Evolutionary conservation across 2,329 filamentous ascomycete genomes (phyloP), one percentile per base, ranked within the genome.

Genomic region (Colletotrichum lini): DNA sequence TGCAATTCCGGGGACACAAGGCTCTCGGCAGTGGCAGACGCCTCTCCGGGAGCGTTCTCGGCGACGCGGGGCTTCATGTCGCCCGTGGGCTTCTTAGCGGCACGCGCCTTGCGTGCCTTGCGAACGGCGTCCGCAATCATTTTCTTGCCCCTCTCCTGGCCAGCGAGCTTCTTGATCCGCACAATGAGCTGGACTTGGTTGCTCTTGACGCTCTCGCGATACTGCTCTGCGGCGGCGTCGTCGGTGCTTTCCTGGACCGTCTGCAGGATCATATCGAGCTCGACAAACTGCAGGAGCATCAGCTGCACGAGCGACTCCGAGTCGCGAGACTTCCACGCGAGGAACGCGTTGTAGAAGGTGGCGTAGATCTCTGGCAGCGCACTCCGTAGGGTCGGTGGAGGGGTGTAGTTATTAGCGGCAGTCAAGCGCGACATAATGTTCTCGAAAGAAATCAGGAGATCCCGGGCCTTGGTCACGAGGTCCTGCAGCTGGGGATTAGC

Each of bases 271-370:
- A 92, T 92, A 77, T 96, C 94, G 2, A 96, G 87, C 78, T 95
- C 93, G 21, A 95, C 93, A 79, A 96, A 95, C 74, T 94, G 93
- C 77, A 94, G 88, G n/a, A 96, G 87, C 93, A 96, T 95, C 66
- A 94, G 92, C 76, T 95, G 92, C 63, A 96, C 90, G 5, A 96
- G 84, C 0, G 93, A 91, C 65, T 91, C 91, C 0, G 93, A 94
- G 78, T 96, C 94, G 63, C 93, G 89, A 2, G 93, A 91, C 80
- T 95, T 94, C 94, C 94, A 96, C 4, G 93, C 91, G 72, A 94
- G 93, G 77, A 96, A 95, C 1, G 93, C 93, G 64, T 93, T 92
- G 75, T 92, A 90, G 75, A 94, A 96, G 0, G 91, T 89, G 42
- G 92, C 89, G 77, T 95, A 94, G 1, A 90, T 86, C 75, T 94